Conservation (phyloP, 78 protist genomes). For the Dictyostelium intermedium region DNA sequence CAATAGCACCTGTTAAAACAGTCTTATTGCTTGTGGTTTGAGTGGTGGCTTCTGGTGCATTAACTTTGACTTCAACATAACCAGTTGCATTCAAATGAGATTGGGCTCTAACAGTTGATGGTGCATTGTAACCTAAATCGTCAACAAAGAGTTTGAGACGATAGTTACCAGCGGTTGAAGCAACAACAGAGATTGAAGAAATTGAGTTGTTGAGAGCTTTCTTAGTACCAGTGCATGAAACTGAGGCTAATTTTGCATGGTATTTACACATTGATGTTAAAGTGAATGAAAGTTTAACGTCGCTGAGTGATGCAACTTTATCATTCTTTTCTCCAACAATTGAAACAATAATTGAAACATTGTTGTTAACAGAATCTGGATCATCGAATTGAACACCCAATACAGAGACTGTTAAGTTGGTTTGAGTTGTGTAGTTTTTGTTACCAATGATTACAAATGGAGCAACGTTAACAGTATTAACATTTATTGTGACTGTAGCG, state of each 20-base stretch:
- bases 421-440: background rate
- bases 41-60: background rate
- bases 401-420: background rate
- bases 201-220: background rate
- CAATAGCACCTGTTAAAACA: slow-evolving; percentile 50
- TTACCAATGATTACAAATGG: background rate
- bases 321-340: background rate
- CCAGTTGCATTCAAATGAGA: background rate
- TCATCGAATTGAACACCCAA: background rate
- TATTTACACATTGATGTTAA: background rate
- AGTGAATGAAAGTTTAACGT: background rate
- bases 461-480: background rate
- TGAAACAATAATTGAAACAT: background rate
- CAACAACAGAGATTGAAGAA: background rate
- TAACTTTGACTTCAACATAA: background rate
- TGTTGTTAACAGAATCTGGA: slow-evolving; percentile 8
- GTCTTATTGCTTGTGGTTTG: slow-evolving; percentile 14
- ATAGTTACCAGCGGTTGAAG: background rate
- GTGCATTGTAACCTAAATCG: slow-evolving; percentile 24
- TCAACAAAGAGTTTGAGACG: background rate
- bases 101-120: background rate
- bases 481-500: background rate
- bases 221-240: background rate
- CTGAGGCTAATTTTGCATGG: background rate
- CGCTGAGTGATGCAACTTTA: background rate